phyloP scores from a whole-genome alignment of 805 yeast species.

The Sugiyamaella smithiae region DNA sequence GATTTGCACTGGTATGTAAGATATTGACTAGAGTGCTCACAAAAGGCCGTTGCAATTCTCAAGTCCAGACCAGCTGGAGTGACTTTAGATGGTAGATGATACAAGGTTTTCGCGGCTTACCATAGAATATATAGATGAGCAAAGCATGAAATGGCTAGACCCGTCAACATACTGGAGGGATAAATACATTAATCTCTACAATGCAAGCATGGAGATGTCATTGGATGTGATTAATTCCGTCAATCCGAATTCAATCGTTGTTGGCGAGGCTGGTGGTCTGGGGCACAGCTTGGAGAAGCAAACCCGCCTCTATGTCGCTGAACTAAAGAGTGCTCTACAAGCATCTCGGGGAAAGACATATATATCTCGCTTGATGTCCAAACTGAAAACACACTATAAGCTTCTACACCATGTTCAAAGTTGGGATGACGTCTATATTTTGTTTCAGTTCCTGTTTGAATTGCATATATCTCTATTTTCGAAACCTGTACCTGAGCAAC shows the following conservation, averaged over 20 bases:
- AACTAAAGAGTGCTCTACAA: no score
- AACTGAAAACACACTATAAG: not conserved
- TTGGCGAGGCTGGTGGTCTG: no score
- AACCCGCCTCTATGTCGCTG: no score
- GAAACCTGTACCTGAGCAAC: not conserved
- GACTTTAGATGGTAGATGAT: not conserved
- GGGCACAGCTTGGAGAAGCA: no score
- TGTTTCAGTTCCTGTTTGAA: not conserved
- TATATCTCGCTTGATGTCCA: no score
- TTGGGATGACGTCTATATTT: not conserved
- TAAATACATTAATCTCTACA: not conserved
- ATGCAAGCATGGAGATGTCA: not conserved
- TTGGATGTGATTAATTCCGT: no score
- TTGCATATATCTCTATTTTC: not conserved
- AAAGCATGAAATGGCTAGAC: conserved; percentile 1
- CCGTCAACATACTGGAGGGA: not conserved
- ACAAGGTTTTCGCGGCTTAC: no score
- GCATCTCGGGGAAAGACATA: no score
- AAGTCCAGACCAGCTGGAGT: not conserved
- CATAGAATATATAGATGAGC: not conserved
- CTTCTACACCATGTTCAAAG: not conserved
- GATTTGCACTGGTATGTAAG: not conserved
- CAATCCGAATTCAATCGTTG: no score
- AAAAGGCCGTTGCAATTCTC: not conserved
- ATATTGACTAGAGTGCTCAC: not conserved